Conservation (phyloP, 805 yeast species). For the Candida wancherniae region DNA sequence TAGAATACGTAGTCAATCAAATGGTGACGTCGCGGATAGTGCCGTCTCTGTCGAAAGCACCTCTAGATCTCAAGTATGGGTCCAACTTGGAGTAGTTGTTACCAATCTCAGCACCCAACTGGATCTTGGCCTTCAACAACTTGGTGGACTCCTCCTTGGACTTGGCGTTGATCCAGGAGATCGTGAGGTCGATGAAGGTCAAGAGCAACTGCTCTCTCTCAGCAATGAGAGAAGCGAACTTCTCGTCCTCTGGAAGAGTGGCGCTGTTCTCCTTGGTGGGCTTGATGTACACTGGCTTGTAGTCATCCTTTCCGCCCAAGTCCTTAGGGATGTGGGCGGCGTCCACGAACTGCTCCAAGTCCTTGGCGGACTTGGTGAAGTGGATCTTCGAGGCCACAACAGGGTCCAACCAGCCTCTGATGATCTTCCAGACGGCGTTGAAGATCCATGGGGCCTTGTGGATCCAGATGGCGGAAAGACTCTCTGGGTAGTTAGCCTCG, state of each 20-base stretch:
- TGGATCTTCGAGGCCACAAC: constrained; percentile 88
- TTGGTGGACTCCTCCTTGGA: constrained; percentile 44
- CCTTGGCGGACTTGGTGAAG: constrained; percentile 68
- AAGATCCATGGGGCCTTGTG: constrained; percentile 98
- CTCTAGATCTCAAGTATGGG: constrained; percentile 16
- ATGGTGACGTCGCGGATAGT: constrained; percentile 10
- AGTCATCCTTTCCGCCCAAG: constrained; percentile 69
- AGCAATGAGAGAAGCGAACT: constrained; percentile 38
- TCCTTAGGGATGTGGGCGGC: constrained; percentile 56
- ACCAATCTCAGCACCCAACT: constrained; percentile 49
- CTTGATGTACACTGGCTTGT: constrained; percentile 54
- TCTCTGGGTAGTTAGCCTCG: constrained; percentile 96
- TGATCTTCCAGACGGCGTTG: constrained; percentile 88
- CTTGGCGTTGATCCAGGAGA: constrained; percentile 73
- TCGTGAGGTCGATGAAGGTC: constrained; percentile 59
- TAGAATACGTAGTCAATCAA: too few species aligned
- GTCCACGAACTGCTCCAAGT: constrained; percentile 61
- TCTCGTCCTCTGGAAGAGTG: constrained; percentile 30
- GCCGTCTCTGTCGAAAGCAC: constrained; percentile 17
- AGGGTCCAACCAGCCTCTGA: constrained; percentile 94
- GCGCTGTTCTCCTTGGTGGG: constrained; percentile 57
- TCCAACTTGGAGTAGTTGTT: constrained; percentile 61
- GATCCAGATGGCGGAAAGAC: constrained; percentile 74
- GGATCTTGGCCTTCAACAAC: constrained; percentile 50
- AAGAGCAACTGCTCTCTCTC: constrained; percentile 54